Evolutionary conservation across 164 flowering plant genomes (phyloP), one percentile per base, ranked within the genome.

Genomic region (Aristolochia californica): DNA sequence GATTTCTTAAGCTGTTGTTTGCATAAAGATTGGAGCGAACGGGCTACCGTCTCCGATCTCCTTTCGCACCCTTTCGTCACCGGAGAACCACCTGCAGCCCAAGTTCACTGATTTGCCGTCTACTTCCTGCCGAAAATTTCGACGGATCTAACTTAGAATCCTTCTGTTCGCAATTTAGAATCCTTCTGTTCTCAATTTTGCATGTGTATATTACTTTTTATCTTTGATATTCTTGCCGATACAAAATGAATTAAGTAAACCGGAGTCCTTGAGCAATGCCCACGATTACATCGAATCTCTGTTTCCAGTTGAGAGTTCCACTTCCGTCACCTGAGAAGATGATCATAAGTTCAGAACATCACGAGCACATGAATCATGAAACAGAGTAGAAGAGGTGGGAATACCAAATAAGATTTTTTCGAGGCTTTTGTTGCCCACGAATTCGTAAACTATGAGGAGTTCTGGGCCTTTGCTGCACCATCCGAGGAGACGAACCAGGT

Each of bases 251-350:
- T n/a, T n/a, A n/a, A n/a, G n/a, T n/a, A n/a, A n/a, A n/a, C n/a
- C n/a, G 77, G 14, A 83, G 77, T 0, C 85, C 89, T 25, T 77
- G 67, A 9, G 89, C 85, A 48, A 64, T 72, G 53, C 86, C 86
- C 10, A 77, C 52, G 18, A 83, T 76, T 56, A 83, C 76, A 48
- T 76, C 70, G 62, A 66, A 67, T 45, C 85, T 59, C 53, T 73
- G 77, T 66, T 60, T 76, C 88, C 88, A 83, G 54, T 59, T 74
- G 9, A 83, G 75, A n/a, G 53, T 48, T 25, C 84, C 81, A 51
- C 61, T 49, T 15, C 18, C 63, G 23, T 72, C 71, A 59, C 88
- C 88, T 83, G 62, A 63, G 21, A 18, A 10, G n/a, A 18, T 13
- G 24, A 20, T 48, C 25, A 21, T 2, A 17, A 13, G 21, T 52